Percentiles rank a stretch among this genome's conserved stretches.
These are phyloP conservation scores for Phalaenopsis equestris DNA, from an alignment of 106 monocot genomes.

Conservation along the genomic window DNA sequence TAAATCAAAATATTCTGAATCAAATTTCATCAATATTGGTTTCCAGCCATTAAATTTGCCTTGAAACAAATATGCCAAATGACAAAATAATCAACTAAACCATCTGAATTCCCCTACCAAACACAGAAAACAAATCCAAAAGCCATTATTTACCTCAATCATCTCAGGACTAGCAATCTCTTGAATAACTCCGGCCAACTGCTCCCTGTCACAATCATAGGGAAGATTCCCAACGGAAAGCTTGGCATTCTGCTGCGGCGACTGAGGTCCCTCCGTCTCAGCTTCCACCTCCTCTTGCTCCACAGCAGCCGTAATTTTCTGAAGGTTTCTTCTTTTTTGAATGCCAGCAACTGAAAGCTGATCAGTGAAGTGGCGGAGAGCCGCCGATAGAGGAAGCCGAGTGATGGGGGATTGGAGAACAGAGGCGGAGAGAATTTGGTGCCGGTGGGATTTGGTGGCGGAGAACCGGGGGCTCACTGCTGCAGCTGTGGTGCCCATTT, in stretches of 20 bases:
- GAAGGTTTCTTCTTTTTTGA: background rate
- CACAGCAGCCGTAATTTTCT: slow-evolving; percentile 27
- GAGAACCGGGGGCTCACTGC: slow-evolving; percentile 36
- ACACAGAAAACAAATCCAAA: too few relatives aligned
- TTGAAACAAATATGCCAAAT: too few relatives aligned
- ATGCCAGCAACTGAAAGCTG: background rate
- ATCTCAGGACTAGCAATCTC: slow-evolving; percentile 76
- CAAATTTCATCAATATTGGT: too few relatives aligned
- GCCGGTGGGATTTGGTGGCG: slow-evolving; percentile 15
- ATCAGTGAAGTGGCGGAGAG: slow-evolving; percentile 7
- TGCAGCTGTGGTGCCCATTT: slow-evolving; percentile 7
- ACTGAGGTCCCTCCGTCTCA: background rate
- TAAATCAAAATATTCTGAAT: too few relatives aligned
- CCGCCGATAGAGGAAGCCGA: slow-evolving; percentile 3
- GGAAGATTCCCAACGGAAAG: slow-evolving; percentile 92
- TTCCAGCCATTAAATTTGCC: too few relatives aligned
- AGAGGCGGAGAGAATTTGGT: slow-evolving; percentile 9
- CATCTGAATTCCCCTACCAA: too few relatives aligned
- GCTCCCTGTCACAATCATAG: slow-evolving; percentile 84
- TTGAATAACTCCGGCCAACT: slow-evolving; percentile 79
- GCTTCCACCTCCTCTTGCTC: slow-evolving; percentile 5
- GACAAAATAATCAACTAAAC: too few relatives aligned
- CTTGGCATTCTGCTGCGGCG: slow-evolving; percentile 40
- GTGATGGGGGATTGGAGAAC: background rate
- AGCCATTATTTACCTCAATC: slow-evolving; percentile 44